Percentiles rank a stretch among this genome's conserved stretches.
Conservation (phyloP, 805 yeast species). For the Torulaspora gathmanii region DNA sequence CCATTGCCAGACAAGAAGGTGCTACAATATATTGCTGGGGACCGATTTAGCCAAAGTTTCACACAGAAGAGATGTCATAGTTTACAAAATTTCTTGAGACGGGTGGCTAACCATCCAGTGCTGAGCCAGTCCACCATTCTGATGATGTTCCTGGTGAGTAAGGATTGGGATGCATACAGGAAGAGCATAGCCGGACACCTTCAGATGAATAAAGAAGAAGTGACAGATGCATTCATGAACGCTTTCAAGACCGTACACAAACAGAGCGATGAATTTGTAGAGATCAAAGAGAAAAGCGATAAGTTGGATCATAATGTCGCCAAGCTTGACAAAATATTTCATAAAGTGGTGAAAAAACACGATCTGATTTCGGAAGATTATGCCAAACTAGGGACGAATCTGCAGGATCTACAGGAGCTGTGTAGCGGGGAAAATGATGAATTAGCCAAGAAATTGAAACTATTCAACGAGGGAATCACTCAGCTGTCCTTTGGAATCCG, state of each 20-base stretch:
- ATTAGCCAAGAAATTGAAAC: constrained; percentile 36
- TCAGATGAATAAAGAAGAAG: constrained; percentile 48
- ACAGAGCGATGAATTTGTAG: constrained; percentile 73
- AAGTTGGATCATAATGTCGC: constrained; percentile 78
- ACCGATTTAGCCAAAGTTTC: constrained; percentile 79
- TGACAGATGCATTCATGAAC: constrained; percentile 89
- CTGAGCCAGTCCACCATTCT: constrained; percentile 63
- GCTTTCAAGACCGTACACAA: constrained; percentile 75
- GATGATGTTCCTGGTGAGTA: constrained; percentile 29
- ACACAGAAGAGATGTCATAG: constrained; percentile 79
- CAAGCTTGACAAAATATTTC: constrained; percentile 73
- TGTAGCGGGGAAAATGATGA: constrained; percentile 40
- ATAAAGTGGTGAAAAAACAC: constrained; percentile 66
- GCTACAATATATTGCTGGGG: constrained; percentile 89
- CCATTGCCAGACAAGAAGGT: constrained; percentile 92
- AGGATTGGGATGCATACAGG: constrained; percentile 35
- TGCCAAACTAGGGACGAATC: constrained; percentile 63
- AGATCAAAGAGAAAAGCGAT: constrained; percentile 75
- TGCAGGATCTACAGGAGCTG: constrained; percentile 58
- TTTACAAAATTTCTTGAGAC: constrained; percentile 65
- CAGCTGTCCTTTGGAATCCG: constrained; percentile 41
- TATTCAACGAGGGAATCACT: constrained; percentile 46
- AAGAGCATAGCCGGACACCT: constrained; percentile 26
- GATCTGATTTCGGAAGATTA: constrained; percentile 70
- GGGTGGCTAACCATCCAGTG: constrained; percentile 69